Evolutionary conservation across 2,329 filamentous ascomycete species (phyloP).

Genomic region (Phoma herbarum): DNA sequence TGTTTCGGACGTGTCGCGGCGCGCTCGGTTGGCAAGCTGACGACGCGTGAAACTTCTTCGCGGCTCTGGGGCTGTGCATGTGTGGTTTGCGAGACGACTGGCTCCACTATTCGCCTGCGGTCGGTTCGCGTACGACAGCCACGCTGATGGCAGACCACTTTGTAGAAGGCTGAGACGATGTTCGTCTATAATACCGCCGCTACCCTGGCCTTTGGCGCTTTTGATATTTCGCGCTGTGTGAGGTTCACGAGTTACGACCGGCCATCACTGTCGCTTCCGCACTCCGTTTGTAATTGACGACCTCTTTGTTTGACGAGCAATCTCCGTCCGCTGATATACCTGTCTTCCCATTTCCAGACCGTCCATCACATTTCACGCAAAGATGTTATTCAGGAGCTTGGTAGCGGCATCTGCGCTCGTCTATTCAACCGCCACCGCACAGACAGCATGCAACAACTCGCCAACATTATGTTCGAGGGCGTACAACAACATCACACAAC

Average conservation of each 20-base stretch:
- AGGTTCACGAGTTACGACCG: slow-evolving; percentile 5
- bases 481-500: slow-evolving; percentile 80
- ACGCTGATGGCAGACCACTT: slow-evolving; percentile 17
- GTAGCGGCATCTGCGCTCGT: slow-evolving; percentile 41
- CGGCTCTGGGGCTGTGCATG: slow-evolving; percentile 36
- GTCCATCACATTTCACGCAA: slow-evolving; percentile 19
- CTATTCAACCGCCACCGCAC: slow-evolving; percentile 40
- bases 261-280: slow-evolving; percentile 18
- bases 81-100: slow-evolving; percentile 24
- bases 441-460: slow-evolving; percentile 79
- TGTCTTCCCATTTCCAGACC: neutral
- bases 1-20: slow-evolving; percentile 43
- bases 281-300: slow-evolving; percentile 4
- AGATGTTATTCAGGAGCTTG: slow-evolving; percentile 43
- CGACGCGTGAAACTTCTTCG: slow-evolving; percentile 47
- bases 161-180: slow-evolving; percentile 1
- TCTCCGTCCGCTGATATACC: neutral
- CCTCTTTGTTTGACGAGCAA: slow-evolving; percentile 3
- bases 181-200: slow-evolving; percentile 17
- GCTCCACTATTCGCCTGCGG: slow-evolving; percentile 18
- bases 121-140: slow-evolving; percentile 21
- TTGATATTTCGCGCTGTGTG: slow-evolving; percentile 16
- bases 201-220: slow-evolving; percentile 11
- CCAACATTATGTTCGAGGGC: slow-evolving; percentile 73
- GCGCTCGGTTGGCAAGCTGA: slow-evolving; percentile 37